Conservation (phyloP, 2,329 filamentous ascomycete species). For the Trichoderma sp. region DNA sequence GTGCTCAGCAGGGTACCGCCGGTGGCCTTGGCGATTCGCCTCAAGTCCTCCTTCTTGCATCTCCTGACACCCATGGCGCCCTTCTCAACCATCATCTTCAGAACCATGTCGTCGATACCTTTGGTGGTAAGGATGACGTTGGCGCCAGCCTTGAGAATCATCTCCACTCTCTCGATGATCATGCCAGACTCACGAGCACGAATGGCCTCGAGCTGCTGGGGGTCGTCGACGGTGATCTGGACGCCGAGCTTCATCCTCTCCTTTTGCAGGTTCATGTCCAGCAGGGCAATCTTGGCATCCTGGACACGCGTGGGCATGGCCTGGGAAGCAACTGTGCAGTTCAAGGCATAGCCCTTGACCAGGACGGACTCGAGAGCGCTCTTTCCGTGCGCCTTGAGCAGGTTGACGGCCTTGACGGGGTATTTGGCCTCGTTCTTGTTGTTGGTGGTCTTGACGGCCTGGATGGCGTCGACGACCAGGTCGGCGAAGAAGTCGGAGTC, state of each 20-base stretch:
- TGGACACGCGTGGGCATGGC: conserved; percentile 92
- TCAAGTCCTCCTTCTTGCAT: conserved; percentile 97
- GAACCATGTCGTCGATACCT: conserved; percentile 92
- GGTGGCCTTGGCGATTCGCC: conserved; percentile 93
- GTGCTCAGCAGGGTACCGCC: conserved; percentile 92
- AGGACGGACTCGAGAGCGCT: conserved; percentile 83
- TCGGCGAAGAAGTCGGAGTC: conserved; percentile 97
- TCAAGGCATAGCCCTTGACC: conserved; percentile 94
- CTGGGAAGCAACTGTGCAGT: conserved; percentile 98
- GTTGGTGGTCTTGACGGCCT: conserved; percentile 90
- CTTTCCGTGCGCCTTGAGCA: conserved; percentile 97
- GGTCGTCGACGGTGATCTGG: conserved; percentile 97
- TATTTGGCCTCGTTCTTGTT: conserved; percentile 91
- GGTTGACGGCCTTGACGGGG: conserved; percentile 98
- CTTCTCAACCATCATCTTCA: conserved; percentile 93
- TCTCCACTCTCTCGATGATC: conserved; percentile 88
- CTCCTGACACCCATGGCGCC: conserved; percentile 94
- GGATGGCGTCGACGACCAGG: conserved; percentile 96
- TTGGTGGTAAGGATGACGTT: conserved; percentile 97
- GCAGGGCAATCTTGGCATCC: conserved; percentile 93
- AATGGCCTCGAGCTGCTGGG: conserved; percentile 96
- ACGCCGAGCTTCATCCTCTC: conserved; percentile 99
- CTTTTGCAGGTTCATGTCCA: conserved; percentile 99
- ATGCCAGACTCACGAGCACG: conserved; percentile 90
- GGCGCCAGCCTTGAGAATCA: conserved; percentile 96